Evolutionary conservation across 768 basidiomycete species (phyloP).

Genomic region (Candolleomyces eurysporus): DNA sequence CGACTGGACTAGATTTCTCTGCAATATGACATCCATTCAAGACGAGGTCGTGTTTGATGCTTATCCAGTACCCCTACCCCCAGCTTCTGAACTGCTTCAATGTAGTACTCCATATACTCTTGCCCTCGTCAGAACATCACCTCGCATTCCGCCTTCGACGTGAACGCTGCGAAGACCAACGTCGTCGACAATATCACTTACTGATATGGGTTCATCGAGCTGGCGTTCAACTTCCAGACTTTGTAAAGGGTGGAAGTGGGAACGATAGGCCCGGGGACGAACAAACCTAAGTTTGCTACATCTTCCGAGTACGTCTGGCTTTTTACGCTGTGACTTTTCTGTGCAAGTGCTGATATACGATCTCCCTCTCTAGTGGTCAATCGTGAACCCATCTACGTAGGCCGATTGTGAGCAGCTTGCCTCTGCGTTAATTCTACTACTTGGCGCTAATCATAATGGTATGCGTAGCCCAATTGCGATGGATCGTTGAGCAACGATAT

Average conservation of each 20-base stretch:
- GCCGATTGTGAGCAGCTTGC: conserved; percentile 16
- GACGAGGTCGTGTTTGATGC: too few relatives aligned
- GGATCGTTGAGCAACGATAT: conserved; percentile 58
- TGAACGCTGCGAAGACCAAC: conserved; percentile 48
- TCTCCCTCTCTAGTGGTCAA: conserved; percentile 26
- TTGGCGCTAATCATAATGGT: neutral
- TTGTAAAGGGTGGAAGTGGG: conserved; percentile 48
- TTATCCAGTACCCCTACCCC: too few relatives aligned
- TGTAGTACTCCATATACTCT: too few relatives aligned
- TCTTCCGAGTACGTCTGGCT: conserved; percentile 32
- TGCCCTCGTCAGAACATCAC: too few relatives aligned
- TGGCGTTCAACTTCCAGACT: conserved; percentile 47
- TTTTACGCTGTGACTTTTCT: neutral
- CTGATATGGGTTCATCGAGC: conserved; percentile 51
- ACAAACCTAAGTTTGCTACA: conserved; percentile 44
- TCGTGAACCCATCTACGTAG: conserved; percentile 31
- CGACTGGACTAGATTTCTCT: too few relatives aligned
- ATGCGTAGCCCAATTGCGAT: conserved; percentile 21
- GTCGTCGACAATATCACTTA: conserved; percentile 46
- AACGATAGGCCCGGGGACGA: conserved; percentile 45
- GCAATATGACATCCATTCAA: too few relatives aligned
- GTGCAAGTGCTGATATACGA: neutral
- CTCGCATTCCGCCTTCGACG: too few relatives aligned
- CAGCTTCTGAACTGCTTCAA: too few relatives aligned
- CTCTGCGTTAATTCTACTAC: neutral